A percentile compares a stretch with the other conserved stretches of the same genome.
Conservation (phyloP, 306 rosid species). For the Lathyrus aphaca region DNA sequence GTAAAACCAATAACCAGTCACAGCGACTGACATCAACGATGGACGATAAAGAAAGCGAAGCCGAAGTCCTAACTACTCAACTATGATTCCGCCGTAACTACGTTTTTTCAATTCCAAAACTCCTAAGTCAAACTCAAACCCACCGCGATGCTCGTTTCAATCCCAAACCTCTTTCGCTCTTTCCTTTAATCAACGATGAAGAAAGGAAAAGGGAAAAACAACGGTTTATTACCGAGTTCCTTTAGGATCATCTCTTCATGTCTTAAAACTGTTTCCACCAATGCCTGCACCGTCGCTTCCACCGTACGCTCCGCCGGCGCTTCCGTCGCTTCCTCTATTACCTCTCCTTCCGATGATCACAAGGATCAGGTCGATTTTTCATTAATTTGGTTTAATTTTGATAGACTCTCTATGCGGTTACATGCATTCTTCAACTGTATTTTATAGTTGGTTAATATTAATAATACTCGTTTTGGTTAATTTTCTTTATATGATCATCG, state of each 20-base stretch:
- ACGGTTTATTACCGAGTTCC: constrained; percentile 83
- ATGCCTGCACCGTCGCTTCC: constrained; percentile 81
- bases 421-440: not conserved
- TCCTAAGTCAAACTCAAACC: no score
- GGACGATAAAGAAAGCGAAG: no score
- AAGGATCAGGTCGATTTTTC: constrained; percentile 64
- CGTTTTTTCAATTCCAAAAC: no score
- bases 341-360: constrained; percentile 72
- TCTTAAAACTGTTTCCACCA: constrained; percentile 80
- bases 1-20: not conserved
- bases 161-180: not conserved
- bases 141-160: not conserved
- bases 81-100: no score
- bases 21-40: not conserved
- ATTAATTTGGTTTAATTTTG: not conserved
- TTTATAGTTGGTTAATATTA: not conserved
- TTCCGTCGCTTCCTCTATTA: constrained; percentile 76
- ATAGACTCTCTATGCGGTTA: not conserved
- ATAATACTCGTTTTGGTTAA: not conserved
- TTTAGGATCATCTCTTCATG: constrained; percentile 83
- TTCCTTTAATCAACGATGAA: constrained; percentile 29
- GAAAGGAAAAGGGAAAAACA: constrained; percentile 69
- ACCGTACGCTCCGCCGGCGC: constrained; percentile 92
- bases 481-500: not conserved
- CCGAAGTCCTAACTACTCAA: no score